A percentile compares a stretch with the other conserved stretches of the same genome.
Conservation (phyloP, 306 rosid genomes). For the Acmispon strigosus region DNA sequence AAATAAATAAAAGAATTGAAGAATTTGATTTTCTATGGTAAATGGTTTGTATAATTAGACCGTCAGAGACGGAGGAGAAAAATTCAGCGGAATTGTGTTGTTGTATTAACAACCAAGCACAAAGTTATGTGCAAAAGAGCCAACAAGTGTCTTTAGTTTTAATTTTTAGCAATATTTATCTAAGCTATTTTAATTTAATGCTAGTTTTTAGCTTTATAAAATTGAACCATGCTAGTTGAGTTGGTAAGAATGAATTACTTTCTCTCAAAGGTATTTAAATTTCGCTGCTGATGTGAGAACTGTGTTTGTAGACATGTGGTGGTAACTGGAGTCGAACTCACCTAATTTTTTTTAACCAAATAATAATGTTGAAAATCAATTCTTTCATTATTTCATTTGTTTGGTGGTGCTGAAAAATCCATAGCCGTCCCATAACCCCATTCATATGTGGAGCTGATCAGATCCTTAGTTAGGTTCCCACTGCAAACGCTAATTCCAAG, state of each 20-base stretch:
- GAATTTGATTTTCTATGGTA: not conserved
- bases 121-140: not conserved
- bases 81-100: not conserved
- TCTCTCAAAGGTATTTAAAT: too few relatives aligned
- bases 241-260: too few relatives aligned
- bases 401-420: slow-evolving; percentile 1
- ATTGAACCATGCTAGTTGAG: too few relatives aligned
- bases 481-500: slow-evolving; percentile 6
- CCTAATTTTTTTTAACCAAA: too few relatives aligned
- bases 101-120: slow-evolving; percentile 8
- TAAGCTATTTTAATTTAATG: not conserved
- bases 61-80: not conserved
- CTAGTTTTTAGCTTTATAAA: too few relatives aligned
- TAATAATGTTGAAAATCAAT: too few relatives aligned
- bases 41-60: not conserved
- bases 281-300: too few relatives aligned
- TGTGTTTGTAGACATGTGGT: too few relatives aligned
- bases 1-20: not conserved
- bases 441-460: slow-evolving; percentile 17
- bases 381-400: not conserved
- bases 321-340: too few relatives aligned
- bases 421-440: slow-evolving; percentile 27
- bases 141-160: not conserved
- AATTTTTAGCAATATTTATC: not conserved
- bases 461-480: not conserved